Conservation (phyloP, 345 rosid species). For the Populus davidiana region DNA sequence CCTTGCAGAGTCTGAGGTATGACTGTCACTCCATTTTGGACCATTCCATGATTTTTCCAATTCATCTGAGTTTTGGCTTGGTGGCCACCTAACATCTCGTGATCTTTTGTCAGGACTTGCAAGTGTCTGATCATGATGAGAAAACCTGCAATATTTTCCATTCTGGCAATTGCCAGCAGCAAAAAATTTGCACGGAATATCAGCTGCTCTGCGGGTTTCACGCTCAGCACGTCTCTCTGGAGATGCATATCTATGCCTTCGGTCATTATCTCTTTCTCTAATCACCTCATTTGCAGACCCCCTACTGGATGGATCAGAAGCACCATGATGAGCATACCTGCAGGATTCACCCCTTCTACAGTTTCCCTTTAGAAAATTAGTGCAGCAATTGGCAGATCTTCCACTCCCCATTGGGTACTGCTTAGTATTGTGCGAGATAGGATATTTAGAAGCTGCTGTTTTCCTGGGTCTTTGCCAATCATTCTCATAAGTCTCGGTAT, state of each 20-base stretch:
- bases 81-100: slow-evolving; percentile 38
- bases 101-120: slow-evolving; percentile 55
- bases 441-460: slow-evolving; percentile 44
- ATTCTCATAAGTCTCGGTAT: slow-evolving; percentile 40
- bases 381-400: slow-evolving; percentile 18
- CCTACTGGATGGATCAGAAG: slow-evolving; percentile 31
- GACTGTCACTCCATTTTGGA: slow-evolving; percentile 36
- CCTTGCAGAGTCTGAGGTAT: slow-evolving; percentile 31
- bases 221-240: slow-evolving; percentile 42
- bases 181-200: slow-evolving; percentile 71
- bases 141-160: slow-evolving; percentile 74
- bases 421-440: slow-evolving; percentile 18
- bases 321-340: slow-evolving; percentile 35
- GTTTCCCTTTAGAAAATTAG: slow-evolving; percentile 41
- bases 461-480: slow-evolving; percentile 53
- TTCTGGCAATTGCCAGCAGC: slow-evolving; percentile 83
- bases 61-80: slow-evolving; percentile 31
- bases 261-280: slow-evolving; percentile 44
- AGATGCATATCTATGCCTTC: slow-evolving; percentile 42
- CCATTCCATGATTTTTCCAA: slow-evolving; percentile 39
- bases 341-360: slow-evolving; percentile 44
- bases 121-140: slow-evolving; percentile 50
- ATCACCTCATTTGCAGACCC: slow-evolving; percentile 31
- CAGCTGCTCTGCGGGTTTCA: slow-evolving; percentile 41
- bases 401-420: slow-evolving; percentile 19